Evolutionary conservation across 2,329 filamentous ascomycete genomes (phyloP), one percentile per base, ranked within the genome.

Genomic region (Colletotrichum sp.): DNA sequence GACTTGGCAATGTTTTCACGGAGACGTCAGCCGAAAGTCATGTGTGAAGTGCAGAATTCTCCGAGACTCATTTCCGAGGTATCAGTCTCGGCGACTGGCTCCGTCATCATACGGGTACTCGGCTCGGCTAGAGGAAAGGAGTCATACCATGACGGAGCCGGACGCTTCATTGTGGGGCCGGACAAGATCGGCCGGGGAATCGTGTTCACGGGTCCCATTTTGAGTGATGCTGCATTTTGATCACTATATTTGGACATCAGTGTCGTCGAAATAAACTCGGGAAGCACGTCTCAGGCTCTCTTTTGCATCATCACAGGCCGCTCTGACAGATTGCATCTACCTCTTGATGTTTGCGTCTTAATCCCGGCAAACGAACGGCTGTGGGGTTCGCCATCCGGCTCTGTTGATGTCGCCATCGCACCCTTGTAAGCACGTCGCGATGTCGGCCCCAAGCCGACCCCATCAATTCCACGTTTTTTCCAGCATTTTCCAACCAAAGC

Each of bases 381-480:
- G 67, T 70, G 70, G 67, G 66, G 67, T 9, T 43, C 36, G 7
- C 8, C 9, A 43, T 43, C 54, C 38, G 54, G 38, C 70, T 54
- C 15, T 43, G 9, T 36, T 58, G 67, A 73, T 70, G 70, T 73
- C 70, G 70, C 67, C 59, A 73, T 70, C 59, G 70, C 24, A 73
- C 61, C 70, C 70, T 61, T 70, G 70, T 27, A 73, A 73, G 70
- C 70, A 73, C 61, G 70, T 59, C 36, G 70, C 27, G 61, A 73
- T 43, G 54, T 47, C 54, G 70, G 70, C 24, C 51, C 31, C 33
- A 63, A 64, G 21, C 58, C 70, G 58, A 54, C 27, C 65, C 65
- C 66, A 63, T 33, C 59, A 24, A 24, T 13, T 36, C 66, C 66
- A 69, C 70, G 70, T 64, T 69, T 72, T 55, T 54, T 34, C 3